Evolutionary conservation across 352 stramenopile species (phyloP), one percentile per base, ranked within the genome.

Genomic region (Phytopythium litorale): DNA sequence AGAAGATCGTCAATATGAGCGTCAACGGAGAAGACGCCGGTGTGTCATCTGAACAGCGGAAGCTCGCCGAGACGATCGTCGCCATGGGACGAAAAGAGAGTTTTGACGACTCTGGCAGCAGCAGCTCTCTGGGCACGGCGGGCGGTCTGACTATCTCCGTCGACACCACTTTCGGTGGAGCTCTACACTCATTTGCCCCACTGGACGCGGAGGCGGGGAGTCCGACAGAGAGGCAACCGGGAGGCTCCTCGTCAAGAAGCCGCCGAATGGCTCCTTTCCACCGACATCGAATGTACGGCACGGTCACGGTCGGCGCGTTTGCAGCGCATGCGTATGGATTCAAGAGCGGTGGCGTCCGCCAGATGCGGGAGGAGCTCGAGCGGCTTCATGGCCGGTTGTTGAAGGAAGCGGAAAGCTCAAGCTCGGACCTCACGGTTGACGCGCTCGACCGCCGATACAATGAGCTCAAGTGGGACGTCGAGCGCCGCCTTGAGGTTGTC

Each of bases 301-400:
- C 84, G 0, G 89, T 78, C 7, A 95, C 86, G 0, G 86, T 95
- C 11, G 86, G 86, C 1, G 86, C 86, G 4, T 95, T 95, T 71
- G 82, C 86, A 18, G 86, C 86, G 6, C 86, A 95, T 61, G 81
- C 89, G 16, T 95, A 95, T 56, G 84, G 82, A 13, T 95, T 95
- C 63, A 84, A 81, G 35, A 87, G 78, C 18, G 86, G 86, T 28
- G 86, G 86, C 5, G 73, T 92, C 46, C 82, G 86, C 12, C 86
- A 95, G 40, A 81, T 93, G 70, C 78, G 83, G n/a, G 74, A 70
- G 58, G 73, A 90, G 38, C 59, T 92, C 11, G 72, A 89, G 43
- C 74, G 74, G 42, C 60, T 95, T 25, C 70, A 79, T 30, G 60
- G 66, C 1, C 68, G 71, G 6, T 73, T 88, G 33, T 49, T 78